Base-by-base conservation (phyloP, 164 flowering plant species). In the Chimonanthus praecox region DNA sequence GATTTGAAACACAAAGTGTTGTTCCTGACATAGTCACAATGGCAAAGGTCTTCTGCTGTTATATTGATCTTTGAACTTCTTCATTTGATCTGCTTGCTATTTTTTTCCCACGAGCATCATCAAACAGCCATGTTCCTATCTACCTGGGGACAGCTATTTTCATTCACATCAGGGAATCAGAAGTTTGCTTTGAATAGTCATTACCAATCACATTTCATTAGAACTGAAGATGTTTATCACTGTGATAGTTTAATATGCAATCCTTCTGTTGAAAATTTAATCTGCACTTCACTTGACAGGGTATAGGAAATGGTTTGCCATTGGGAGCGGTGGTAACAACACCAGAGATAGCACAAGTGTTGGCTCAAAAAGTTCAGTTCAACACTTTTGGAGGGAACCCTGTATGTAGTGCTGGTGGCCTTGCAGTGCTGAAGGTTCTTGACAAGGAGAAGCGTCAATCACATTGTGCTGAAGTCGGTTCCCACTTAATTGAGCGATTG, bases 371-470 rank as follows among this genome's bases (percentile, higher is more conserved):
- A 80, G 87, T 92, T 78, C 98, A 89, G 73, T 95, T 95, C 68
- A 95, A 95, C 82, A 95, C 99, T 51, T 95, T 92, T 82, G 99
- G 99, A 45, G 98, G 99, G 58, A 95, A 95, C 81, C 99, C 99
- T 64, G 98, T 94, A 3, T 93, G 99, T 76, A 92, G 97, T 75
- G 87, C 97, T 76, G 97, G 99, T 71, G 99, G 99, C 49, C 97
- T 81, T 75, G 97, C 96, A 46, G 99, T 95, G 64, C 94, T 95
- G 21, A 90, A 73, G 69, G 99, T 95, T 71, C 76, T 95, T 70
- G 98, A 95, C 67, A 86, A 88, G 74, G 99, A 95, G 83, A 88
- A 86, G 80, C 98, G 97, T 47, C 99, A 95, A 81, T 77, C 78
- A 50, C 99, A 93, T 82, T 88, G 97, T 79, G 88, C 92, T 76